Conservation (phyloP, 1,139 yeast species). For the Pneumocystis jirovecii region DNA sequence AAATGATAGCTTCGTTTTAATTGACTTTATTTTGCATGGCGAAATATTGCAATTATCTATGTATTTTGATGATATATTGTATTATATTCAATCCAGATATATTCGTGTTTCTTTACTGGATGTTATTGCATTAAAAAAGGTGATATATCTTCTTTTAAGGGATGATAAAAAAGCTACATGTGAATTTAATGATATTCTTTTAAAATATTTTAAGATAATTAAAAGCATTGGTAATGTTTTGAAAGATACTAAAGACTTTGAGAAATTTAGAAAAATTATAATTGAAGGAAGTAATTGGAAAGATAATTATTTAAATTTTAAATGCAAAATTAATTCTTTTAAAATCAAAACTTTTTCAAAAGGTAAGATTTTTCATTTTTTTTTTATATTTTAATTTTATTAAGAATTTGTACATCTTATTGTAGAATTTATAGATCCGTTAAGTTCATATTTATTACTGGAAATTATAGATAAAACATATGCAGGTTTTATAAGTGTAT, state of each 20-base stretch:
- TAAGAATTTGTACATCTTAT: background rate
- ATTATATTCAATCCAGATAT: background rate
- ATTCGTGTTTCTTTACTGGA: background rate
- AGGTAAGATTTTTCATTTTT: background rate
- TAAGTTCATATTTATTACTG: background rate
- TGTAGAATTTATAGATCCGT: background rate
- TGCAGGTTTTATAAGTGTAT: background rate
- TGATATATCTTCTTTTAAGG: background rate
- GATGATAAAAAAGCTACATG: background rate
- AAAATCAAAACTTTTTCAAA: background rate
- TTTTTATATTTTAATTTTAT: background rate
- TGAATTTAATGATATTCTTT: background rate
- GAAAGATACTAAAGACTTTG: background rate
- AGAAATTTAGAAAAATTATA: background rate
- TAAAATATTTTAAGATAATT: background rate
- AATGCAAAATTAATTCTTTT: background rate
- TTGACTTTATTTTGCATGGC: background rate
- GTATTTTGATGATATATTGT: background rate
- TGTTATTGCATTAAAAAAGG: background rate
- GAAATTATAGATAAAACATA: background rate
- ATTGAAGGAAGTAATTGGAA: background rate
- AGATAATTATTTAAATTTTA: background rate
- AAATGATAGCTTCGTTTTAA: background rate
- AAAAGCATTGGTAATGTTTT: background rate
- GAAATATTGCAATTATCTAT: background rate